These are phyloP conservation scores for Xylaria venustula DNA, from an alignment of 495 filamentous ascomycete genomes.

Conservation along the genomic window DNA sequence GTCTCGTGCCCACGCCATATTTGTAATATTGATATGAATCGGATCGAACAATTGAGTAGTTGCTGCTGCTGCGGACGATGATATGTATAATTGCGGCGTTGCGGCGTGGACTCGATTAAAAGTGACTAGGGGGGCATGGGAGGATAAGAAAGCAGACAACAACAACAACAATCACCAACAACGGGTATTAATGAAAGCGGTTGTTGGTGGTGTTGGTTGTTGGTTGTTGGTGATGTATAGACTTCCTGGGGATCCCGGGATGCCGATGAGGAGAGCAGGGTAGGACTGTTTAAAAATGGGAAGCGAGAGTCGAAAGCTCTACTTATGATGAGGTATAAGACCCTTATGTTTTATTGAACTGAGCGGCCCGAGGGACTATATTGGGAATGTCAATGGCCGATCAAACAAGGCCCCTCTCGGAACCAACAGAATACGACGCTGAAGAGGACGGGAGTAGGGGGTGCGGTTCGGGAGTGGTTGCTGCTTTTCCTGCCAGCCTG, in stretches of 20 bases:
- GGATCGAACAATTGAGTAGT: too few relatives aligned
- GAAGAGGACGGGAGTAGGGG: neutral
- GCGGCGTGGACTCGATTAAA: neutral
- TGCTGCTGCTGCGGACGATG: too few relatives aligned
- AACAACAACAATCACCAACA: neutral
- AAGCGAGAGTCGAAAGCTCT: neutral
- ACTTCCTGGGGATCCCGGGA: too few relatives aligned
- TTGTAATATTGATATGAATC: too few relatives aligned
- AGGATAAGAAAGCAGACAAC: neutral
- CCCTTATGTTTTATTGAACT: neutral
- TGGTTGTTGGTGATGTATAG: too few relatives aligned
- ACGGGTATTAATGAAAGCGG: neutral
- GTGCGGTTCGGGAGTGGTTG: neutral
- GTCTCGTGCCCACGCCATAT: constrained; percentile 18
- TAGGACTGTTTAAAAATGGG: neutral
- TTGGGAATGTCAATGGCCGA: constrained; percentile 6
- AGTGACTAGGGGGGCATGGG: neutral
- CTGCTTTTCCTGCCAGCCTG: neutral
- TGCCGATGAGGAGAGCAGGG: neutral
- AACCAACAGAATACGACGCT: neutral
- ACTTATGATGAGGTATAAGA: neutral
- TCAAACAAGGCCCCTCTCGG: constrained; percentile 1
- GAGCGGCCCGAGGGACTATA: constrained; percentile 3
- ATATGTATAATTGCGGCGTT: constrained; percentile 5
- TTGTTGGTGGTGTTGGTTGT: neutral